A percentile compares a stretch with the other conserved stretches of the same genome.
Conservation (phyloP, 1,284 basidiomycete species). For the Microstroma glucosiphilum region DNA sequence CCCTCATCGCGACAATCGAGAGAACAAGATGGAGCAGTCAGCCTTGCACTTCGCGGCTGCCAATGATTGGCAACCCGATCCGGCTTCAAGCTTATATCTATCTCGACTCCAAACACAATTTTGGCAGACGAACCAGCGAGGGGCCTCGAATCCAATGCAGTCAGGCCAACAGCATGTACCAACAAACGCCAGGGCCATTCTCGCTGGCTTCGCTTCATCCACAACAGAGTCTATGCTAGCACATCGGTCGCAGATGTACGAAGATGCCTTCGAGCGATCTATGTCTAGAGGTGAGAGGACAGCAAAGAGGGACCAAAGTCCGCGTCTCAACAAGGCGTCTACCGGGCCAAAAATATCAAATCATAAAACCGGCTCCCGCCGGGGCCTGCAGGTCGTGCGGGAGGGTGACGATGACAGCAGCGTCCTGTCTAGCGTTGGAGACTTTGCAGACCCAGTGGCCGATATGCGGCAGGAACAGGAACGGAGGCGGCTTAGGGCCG, state of each 20-base stretch:
- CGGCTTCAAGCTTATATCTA: conserved; percentile 3
- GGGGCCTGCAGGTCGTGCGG: background rate
- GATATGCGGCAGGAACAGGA: background rate
- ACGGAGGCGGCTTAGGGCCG: background rate
- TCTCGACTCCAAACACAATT: conserved; percentile 1
- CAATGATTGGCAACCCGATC: conserved; percentile 11
- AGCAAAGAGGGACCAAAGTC: too few relatives aligned
- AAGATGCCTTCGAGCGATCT: background rate
- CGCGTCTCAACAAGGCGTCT: too few relatives aligned
- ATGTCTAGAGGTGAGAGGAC: too few relatives aligned
- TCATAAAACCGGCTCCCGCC: background rate
- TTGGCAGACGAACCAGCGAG: background rate
- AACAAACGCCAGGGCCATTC: background rate
- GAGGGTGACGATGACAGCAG: background rate
- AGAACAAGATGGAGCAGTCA: conserved; percentile 8
- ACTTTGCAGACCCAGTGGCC: background rate
- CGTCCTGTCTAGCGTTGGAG: background rate
- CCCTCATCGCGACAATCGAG: background rate
- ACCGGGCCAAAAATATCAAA: background rate
- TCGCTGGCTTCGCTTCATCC: background rate
- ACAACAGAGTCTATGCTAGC: background rate
- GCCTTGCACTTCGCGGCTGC: conserved; percentile 10
- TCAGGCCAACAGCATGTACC: background rate
- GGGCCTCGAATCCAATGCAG: background rate
- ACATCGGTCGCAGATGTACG: background rate